Conservation (phyloP, 257 asterid genomes). For the Przewalskia tangutica region DNA sequence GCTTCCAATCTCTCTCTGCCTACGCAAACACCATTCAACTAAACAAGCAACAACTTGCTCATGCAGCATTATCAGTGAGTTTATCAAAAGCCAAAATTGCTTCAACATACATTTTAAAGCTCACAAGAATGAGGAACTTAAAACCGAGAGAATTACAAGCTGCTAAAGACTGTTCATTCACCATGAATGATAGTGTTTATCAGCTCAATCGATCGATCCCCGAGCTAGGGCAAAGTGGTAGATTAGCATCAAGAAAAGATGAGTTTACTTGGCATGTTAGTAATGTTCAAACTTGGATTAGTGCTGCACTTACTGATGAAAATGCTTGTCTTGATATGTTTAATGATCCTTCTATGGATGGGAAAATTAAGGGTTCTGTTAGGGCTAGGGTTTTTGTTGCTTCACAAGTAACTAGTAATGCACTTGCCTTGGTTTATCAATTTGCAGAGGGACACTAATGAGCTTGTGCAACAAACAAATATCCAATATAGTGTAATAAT, state of each 20-base stretch:
- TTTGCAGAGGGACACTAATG: slow-evolving; percentile 40
- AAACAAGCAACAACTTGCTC: slow-evolving; percentile 39
- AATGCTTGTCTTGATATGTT: slow-evolving; percentile 56
- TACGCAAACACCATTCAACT: slow-evolving; percentile 29
- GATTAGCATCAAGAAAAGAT: slow-evolving; percentile 14
- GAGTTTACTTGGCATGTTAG: slow-evolving; percentile 44
- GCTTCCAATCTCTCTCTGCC: slow-evolving; percentile 37
- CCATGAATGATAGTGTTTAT: slow-evolving; percentile 34
- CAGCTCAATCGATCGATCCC: slow-evolving; percentile 42
- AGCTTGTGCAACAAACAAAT: background rate
- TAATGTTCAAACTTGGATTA: slow-evolving; percentile 69
- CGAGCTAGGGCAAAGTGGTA: slow-evolving; percentile 34
- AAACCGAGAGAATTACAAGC: slow-evolving; percentile 37
- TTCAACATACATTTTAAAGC: slow-evolving; percentile 24
- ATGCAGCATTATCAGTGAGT: slow-evolving; percentile 40
- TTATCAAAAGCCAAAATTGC: slow-evolving; percentile 29
- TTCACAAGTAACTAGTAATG: slow-evolving; percentile 58
- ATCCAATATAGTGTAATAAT: background rate
- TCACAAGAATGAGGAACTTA: slow-evolving; percentile 19
- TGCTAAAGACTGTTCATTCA: slow-evolving; percentile 38
- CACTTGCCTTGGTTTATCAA: slow-evolving; percentile 55
- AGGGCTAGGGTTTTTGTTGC: slow-evolving; percentile 46
- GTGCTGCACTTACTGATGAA: slow-evolving; percentile 65
- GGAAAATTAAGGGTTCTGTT: slow-evolving; percentile 36
- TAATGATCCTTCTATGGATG: slow-evolving; percentile 41